Conservation (phyloP, 1,284 basidiomycete genomes). For the Trametes polyzona region DNA sequence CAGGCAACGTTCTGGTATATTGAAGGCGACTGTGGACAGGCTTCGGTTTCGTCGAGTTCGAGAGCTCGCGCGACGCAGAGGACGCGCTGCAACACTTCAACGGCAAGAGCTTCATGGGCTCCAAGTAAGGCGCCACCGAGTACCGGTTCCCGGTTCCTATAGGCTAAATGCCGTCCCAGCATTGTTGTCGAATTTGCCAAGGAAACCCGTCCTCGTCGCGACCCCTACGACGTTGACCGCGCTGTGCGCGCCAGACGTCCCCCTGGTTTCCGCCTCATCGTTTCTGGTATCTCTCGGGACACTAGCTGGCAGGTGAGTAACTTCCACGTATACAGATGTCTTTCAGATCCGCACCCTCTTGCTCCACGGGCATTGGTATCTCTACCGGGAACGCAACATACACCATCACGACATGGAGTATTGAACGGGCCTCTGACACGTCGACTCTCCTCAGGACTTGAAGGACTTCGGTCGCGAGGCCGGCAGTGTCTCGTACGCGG, state of each 20-base stretch:
- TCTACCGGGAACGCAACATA: neutral
- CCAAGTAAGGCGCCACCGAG: constrained; percentile 61
- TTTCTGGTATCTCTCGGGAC: constrained; percentile 86
- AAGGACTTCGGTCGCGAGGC: constrained; percentile 96
- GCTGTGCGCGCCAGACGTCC: constrained; percentile 72
- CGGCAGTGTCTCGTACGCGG: constrained; percentile 89
- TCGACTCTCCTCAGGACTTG: constrained; percentile 69
- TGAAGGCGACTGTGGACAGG: constrained; percentile 47
- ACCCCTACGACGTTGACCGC: constrained; percentile 65
- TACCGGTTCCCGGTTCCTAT: constrained; percentile 1
- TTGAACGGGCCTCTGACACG: constrained; percentile 13
- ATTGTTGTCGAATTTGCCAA: constrained; percentile 93
- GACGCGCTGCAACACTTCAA: constrained; percentile 87
- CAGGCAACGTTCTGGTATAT: neutral
- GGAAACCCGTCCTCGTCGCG: constrained; percentile 83
- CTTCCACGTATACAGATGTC: constrained; percentile 2
- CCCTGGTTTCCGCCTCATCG: constrained; percentile 81
- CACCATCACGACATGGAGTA: neutral
- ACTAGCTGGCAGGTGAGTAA: constrained; percentile 94
- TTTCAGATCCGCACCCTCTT: constrained; percentile 5
- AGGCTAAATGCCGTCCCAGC: constrained; percentile 45
- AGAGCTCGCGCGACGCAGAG: constrained; percentile 89
- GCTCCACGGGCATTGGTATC: neutral
- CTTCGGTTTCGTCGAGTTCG: constrained; percentile 95
- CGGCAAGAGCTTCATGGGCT: constrained; percentile 86